Evolutionary conservation across 208 protist species (phyloP), one percentile per base, ranked within the genome.

Genomic region (Acanthamoeba quina): DNA sequence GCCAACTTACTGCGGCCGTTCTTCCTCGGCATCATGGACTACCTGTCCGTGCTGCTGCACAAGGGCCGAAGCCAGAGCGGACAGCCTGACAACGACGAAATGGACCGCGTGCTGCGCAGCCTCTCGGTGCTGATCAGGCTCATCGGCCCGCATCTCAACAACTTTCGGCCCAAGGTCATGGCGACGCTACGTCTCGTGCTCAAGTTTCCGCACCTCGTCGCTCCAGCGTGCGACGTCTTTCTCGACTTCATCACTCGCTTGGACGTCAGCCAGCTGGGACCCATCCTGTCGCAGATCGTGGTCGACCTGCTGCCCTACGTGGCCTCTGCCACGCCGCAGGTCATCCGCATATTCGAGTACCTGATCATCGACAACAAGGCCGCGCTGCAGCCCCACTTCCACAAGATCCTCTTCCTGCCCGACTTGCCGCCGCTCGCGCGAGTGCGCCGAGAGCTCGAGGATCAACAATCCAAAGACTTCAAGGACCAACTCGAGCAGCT

Each of bases 111-210:
- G 95, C 49, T 96, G 92, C 49, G 76, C 3, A 80, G 56, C 60
- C 74, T 96, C 0, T 34, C 76, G 2, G 29, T 58, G 68, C 34
- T 96, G 9, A 88, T 96, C 5, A 29, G 60, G 17, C 58, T 95
- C 10, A 62, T 96, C 29, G 74, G 62, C 15, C 11, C 49, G 4
- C 31, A 54, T 13, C 62, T 96, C 0, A 95, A 95, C 41, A 31
- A 70, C n/a, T 94, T 96, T 47, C 44, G 89, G 24, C 95, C 93
- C 54, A 96, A 96, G 76, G 94, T 96, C 52, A 96, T 96, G 95
- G 95, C 88, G 74, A 95, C 94, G 34, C 21, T 96, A 21, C 94
- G 76, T 13, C 68, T 93, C 7, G 62, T 92, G 10, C 31, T 94
- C 2, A 93, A 92, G 34, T 92, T 66, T 11, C 92, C 64, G 26